phyloP scores from a whole-genome alignment of 305 asterid genomes.

The Stenogyne calaminthoides region DNA sequence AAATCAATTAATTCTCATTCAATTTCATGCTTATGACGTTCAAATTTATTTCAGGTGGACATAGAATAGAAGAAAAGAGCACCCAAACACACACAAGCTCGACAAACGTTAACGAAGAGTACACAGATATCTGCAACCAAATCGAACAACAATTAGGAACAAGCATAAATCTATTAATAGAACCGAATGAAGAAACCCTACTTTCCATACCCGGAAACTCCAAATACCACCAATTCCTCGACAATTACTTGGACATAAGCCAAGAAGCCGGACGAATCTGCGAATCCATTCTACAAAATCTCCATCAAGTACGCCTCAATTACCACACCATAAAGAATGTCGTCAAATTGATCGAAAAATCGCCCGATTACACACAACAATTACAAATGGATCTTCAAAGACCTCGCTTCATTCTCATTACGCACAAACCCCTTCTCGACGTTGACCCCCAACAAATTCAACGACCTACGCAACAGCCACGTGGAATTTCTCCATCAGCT shows the following conservation, averaged over 20 bases:
- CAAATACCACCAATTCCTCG: slow-evolving; percentile 39
- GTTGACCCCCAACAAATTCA: slow-evolving; percentile 42
- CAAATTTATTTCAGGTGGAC: slow-evolving; percentile 37
- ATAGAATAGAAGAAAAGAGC: slow-evolving; percentile 23
- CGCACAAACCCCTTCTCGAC: slow-evolving; percentile 53
- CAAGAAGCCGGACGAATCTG: slow-evolving; percentile 61
- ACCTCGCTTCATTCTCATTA: slow-evolving; percentile 44
- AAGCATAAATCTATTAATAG: slow-evolving; percentile 30
- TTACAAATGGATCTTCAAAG: slow-evolving; percentile 27
- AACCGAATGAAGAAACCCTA: slow-evolving; percentile 47
- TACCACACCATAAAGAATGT: slow-evolving; percentile 33
- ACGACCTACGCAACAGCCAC: slow-evolving; percentile 47
- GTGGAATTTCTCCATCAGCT: slow-evolving; percentile 42
- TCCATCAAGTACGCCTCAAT: slow-evolving; percentile 41
- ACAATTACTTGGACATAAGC: slow-evolving; percentile 50
- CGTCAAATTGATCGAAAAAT: slow-evolving; percentile 27
- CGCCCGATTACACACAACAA: slow-evolving; percentile 25
- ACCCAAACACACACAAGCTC: slow-evolving; percentile 31
- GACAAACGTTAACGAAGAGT: slow-evolving; percentile 56
- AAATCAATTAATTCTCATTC: background rate
- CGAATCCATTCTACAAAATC: slow-evolving; percentile 49
- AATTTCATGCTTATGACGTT: background rate
- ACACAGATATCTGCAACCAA: slow-evolving; percentile 53
- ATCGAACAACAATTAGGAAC: slow-evolving; percentile 43
- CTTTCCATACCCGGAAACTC: slow-evolving; percentile 30